Percentiles rank a stretch among this genome's conserved stretches.
Evolutionary conservation across 352 stramenopile species (phyloP).

Genomic region (Plasmopara halstedii): DNA sequence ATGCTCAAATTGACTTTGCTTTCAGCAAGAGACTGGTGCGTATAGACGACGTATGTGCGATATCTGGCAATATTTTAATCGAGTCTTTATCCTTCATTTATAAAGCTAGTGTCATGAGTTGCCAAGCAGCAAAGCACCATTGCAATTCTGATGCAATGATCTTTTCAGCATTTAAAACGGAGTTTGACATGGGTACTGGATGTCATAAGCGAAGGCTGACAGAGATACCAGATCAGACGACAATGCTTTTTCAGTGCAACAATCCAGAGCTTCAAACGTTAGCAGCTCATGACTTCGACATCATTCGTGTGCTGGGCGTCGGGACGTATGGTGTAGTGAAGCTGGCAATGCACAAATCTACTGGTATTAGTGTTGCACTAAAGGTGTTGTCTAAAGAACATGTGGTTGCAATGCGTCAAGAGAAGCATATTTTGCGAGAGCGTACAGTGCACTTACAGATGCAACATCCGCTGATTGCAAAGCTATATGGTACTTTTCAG

Average conservation of each 20-base stretch:
- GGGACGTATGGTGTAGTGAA: conserved; percentile 79
- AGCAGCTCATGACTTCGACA: conserved; percentile 49
- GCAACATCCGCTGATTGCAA: conserved; percentile 60
- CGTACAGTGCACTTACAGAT: conserved; percentile 56
- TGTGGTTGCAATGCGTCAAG: conserved; percentile 61
- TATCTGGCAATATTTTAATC: no score
- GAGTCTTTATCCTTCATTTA: conserved; percentile 11
- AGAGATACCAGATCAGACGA: no score
- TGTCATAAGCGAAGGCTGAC: no score
- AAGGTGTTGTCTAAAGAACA: conserved; percentile 74
- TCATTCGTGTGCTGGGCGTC: conserved; percentile 62
- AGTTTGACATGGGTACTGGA: conserved; percentile 11
- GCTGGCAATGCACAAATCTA: conserved; percentile 54
- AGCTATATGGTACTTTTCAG: conserved; percentile 73
- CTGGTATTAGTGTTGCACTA: conserved; percentile 53
- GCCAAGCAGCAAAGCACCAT: conserved; percentile 16
- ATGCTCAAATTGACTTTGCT: conserved; percentile 6
- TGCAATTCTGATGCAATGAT: conserved; percentile 16
- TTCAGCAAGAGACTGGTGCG: conserved; percentile 10
- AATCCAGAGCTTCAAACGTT: conserved; percentile 34
- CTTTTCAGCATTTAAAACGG: conserved; percentile 3
- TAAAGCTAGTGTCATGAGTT: conserved; percentile 12
- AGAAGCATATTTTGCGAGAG: conserved; percentile 75
- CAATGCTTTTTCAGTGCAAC: conserved; percentile 6
- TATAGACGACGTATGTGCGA: not conserved